These are phyloP conservation scores for Rhizopus microsporus DNA, from an alignment of 371 early-diverging fungal genomes.

Conservation along the genomic window DNA sequence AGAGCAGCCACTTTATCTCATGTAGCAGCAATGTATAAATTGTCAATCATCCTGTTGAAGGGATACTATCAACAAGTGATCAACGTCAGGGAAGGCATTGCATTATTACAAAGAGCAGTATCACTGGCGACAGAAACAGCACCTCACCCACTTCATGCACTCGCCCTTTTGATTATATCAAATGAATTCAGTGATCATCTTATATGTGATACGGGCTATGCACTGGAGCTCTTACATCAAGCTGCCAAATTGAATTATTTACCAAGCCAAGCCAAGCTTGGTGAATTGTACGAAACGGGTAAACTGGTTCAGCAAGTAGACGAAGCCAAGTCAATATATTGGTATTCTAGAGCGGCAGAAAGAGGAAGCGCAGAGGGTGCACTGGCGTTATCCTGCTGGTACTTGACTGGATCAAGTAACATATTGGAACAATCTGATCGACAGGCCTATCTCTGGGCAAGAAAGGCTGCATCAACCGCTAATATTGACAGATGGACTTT, in stretches of 20 bases:
- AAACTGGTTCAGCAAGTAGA: constrained; percentile 75
- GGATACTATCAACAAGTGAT: constrained; percentile 71
- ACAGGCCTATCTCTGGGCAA: constrained; percentile 73
- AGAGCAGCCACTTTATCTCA: constrained; percentile 92
- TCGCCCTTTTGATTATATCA: constrained; percentile 82
- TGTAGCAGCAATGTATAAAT: constrained; percentile 92
- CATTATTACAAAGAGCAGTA: constrained; percentile 91
- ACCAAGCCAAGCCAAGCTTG: constrained; percentile 89
- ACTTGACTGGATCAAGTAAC: constrained; percentile 74
- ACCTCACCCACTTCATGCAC: constrained; percentile 90
- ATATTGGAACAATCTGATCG: constrained; percentile 76
- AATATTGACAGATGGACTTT: constrained; percentile 49
- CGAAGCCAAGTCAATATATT: constrained; percentile 87
- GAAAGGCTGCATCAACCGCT: constrained; percentile 18
- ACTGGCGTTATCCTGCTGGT: constrained; percentile 87
- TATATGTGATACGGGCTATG: constrained; percentile 77
- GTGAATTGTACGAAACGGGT: constrained; percentile 92
- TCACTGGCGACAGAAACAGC: constrained; percentile 67
- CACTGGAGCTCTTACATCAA: constrained; percentile 79
- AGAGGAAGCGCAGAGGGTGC: constrained; percentile 80
- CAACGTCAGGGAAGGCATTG: constrained; percentile 88
- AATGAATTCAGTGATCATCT: constrained; percentile 59
- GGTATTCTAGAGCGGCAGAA: constrained; percentile 92
- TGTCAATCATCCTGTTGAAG: constrained; percentile 82
- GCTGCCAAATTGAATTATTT: constrained; percentile 90